phyloP scores from a whole-genome alignment of 495 filamentous ascomycete species.

The Sordaria brevicollis region DNA sequence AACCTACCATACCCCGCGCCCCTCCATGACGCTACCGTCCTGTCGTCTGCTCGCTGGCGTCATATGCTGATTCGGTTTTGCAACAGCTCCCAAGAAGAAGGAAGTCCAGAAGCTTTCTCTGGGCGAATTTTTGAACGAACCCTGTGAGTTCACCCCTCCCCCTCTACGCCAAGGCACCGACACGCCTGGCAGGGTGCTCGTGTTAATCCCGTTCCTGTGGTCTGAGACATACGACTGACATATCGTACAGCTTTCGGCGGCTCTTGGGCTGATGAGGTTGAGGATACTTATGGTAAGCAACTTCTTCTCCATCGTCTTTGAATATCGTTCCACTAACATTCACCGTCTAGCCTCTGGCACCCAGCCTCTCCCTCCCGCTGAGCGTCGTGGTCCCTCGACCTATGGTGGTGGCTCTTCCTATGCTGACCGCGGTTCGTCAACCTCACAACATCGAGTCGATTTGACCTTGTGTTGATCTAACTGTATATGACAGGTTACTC shows the following conservation, averaged over 20 bases:
- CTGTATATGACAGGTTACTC: slow-evolving; percentile 39
- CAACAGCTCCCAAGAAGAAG: slow-evolving; percentile 78
- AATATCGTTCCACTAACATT: slow-evolving; percentile 10
- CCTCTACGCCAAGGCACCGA: slow-evolving; percentile 16
- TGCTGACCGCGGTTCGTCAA: slow-evolving; percentile 26
- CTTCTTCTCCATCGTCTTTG: not conserved
- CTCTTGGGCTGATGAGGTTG: slow-evolving; percentile 98
- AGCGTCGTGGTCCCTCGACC: slow-evolving; percentile 23
- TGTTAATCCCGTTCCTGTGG: not conserved
- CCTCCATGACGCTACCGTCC: not conserved
- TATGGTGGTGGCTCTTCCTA: slow-evolving; percentile 22
- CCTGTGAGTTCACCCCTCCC: slow-evolving; percentile 47
- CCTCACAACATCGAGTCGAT: slow-evolving; percentile 8
- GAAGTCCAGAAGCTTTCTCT: slow-evolving; percentile 84
- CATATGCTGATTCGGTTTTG: slow-evolving; percentile 26
- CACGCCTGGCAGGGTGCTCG: not conserved
- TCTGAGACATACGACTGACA: slow-evolving; percentile 6
- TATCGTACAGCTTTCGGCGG: slow-evolving; percentile 54
- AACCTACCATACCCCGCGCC: slow-evolving; percentile 7
- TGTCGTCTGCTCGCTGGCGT: slow-evolving; percentile 1
- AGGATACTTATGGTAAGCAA: slow-evolving; percentile 63
- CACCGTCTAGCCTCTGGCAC: slow-evolving; percentile 21
- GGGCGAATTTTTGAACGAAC: slow-evolving; percentile 78
- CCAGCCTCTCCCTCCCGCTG: slow-evolving; percentile 33
- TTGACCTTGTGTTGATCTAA: not conserved